Evolutionary conservation across 805 yeast species (phyloP).

Genomic region (Starmerella potacharoeniae): DNA sequence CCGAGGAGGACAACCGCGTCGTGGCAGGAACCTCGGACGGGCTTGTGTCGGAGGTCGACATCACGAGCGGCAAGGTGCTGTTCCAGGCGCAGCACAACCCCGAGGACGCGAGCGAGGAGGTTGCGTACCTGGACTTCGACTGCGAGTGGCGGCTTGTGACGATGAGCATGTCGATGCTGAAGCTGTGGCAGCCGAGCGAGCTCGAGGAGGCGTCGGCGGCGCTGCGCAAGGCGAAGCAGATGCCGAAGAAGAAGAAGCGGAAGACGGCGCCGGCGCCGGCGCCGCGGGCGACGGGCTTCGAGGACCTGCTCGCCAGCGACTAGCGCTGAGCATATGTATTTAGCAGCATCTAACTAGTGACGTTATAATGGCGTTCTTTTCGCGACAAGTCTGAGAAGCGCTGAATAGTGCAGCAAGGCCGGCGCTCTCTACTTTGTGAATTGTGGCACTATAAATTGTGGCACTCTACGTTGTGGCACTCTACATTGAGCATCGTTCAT

Average conservation of each 20-base stretch:
- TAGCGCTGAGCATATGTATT: too few relatives aligned
- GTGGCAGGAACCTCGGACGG: slow-evolving; percentile 64
- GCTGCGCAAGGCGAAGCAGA: slow-evolving; percentile 5
- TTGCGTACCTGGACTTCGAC: slow-evolving; percentile 65
- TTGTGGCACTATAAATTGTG: too few relatives aligned
- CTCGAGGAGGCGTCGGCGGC: slow-evolving; percentile 5
- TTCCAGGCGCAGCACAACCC: slow-evolving; percentile 56
- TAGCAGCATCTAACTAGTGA: too few relatives aligned
- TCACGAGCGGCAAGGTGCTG: slow-evolving; percentile 48
- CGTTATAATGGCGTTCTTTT: too few relatives aligned
- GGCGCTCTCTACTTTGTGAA: too few relatives aligned
- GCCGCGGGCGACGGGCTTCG: slow-evolving; percentile 7
- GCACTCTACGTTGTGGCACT: too few relatives aligned
- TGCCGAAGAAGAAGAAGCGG: slow-evolving; percentile 3
- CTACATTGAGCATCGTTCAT: too few relatives aligned
- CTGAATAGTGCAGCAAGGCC: too few relatives aligned
- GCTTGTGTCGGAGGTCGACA: slow-evolving; percentile 52
- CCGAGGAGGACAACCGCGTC: slow-evolving; percentile 30
- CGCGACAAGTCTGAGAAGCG: too few relatives aligned
- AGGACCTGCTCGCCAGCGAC: slow-evolving; percentile 10
- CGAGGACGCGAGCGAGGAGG: slow-evolving; percentile 48
- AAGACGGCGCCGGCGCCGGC: slow-evolving; percentile 4
- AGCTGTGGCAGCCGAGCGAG: slow-evolving; percentile 49
- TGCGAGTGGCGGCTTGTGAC: slow-evolving; percentile 65
- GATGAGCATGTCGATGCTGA: slow-evolving; percentile 73